Evolutionary conservation across 305 asterid species (phyloP).

Genomic region (Solanum hybrid): DNA sequence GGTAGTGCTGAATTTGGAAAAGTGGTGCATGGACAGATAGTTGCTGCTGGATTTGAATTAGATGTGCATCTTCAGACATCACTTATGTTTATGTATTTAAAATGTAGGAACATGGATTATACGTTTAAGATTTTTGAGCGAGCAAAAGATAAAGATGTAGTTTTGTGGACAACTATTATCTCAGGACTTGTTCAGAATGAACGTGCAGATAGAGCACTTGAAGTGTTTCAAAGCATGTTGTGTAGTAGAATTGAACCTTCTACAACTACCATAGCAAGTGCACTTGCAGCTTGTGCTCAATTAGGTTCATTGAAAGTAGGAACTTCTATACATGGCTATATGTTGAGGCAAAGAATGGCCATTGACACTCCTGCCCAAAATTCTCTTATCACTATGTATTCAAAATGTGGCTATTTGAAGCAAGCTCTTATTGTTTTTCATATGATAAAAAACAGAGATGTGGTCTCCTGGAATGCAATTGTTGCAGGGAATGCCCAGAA

Average conservation of each 20-base stretch:
- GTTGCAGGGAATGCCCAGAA: constrained; percentile 58
- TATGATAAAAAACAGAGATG: constrained; percentile 48
- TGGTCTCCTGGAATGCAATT: constrained; percentile 77
- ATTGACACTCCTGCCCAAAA: constrained; percentile 46
- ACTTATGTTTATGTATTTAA: constrained; percentile 49
- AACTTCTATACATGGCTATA: constrained; percentile 51
- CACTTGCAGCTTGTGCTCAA: constrained; percentile 69
- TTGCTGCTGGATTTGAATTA: constrained; percentile 35
- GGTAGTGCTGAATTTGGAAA: constrained; percentile 41
- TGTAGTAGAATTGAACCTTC: constrained; percentile 35
- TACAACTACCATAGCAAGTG: constrained; percentile 54
- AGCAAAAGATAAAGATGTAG: constrained; percentile 46
- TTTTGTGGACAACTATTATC: constrained; percentile 65
- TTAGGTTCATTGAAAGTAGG: constrained; percentile 45
- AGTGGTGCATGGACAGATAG: constrained; percentile 50
- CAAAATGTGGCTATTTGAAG: constrained; percentile 52
- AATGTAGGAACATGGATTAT: constrained; percentile 37
- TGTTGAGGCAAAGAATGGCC: constrained; percentile 39
- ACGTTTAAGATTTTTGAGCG: constrained; percentile 37
- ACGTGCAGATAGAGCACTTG: constrained; percentile 47
- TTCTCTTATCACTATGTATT: constrained; percentile 64
- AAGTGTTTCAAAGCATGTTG: constrained; percentile 47
- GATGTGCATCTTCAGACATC: constrained; percentile 51
- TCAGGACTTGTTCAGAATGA: constrained; percentile 75
- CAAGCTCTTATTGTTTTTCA: constrained; percentile 46